Percentiles rank a stretch among this genome's conserved stretches.
Evolutionary conservation across 768 basidiomycete genomes (phyloP).

Genomic region (Cystobasidium onofrii): DNA sequence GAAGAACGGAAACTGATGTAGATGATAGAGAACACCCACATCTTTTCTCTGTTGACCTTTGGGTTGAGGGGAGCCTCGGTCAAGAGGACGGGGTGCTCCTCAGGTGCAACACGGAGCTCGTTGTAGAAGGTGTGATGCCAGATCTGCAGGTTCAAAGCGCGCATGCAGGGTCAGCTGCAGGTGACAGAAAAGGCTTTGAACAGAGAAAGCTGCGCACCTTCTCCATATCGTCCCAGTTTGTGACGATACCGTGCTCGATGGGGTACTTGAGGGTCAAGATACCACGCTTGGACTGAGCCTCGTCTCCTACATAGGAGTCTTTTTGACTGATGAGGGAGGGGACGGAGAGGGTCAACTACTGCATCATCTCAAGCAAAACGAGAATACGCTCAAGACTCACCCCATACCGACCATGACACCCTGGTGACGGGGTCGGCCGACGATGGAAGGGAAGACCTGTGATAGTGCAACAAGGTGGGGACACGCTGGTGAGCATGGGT

Average conservation of each 20-base stretch:
- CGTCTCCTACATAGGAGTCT: conserved; percentile 91
- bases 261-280: conserved; percentile 84
- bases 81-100: conserved; percentile 83
- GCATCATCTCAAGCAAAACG: too few relatives aligned
- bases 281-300: conserved; percentile 90
- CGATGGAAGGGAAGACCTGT: conserved; percentile 59
- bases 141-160: conserved; percentile 16
- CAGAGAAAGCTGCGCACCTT: conserved; percentile 56
- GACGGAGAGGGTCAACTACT: too few relatives aligned
- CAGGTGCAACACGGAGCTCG: conserved; percentile 83
- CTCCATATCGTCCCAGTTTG: conserved; percentile 99
- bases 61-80: conserved; percentile 90
- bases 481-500: neutral
- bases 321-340: conserved; percentile 52
- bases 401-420: conserved; percentile 98
- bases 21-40: conserved; percentile 45
- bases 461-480: neutral
- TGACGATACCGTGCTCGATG: conserved; percentile 87
- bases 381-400: too few relatives aligned
- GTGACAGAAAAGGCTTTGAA: too few relatives aligned
- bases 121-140: conserved; percentile 90
- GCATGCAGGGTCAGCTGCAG: neutral
- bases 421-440: conserved; percentile 87
- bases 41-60: conserved; percentile 86
- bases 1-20: neutral